Percentiles rank a stretch among this genome's conserved stretches.
phyloP scores from a whole-genome alignment of 345 rosid species.

The Lepidium aucheri region DNA sequence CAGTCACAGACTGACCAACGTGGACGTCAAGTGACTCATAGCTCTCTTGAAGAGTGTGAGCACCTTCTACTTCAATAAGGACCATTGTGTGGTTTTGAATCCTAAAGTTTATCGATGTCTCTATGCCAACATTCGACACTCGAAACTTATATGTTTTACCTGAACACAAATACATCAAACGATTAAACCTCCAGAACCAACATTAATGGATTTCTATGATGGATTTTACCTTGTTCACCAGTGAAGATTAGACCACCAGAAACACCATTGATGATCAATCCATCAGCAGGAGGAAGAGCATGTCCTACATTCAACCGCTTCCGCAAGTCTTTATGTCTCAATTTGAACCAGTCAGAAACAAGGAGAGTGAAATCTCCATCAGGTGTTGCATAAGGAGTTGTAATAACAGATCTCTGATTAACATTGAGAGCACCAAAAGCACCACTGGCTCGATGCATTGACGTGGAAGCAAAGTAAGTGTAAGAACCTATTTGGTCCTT shows the following conservation, averaged over 20 bases:
- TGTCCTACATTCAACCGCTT: conserved; percentile 42
- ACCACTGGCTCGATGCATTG: conserved; percentile 63
- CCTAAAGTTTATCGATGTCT: conserved; percentile 70
- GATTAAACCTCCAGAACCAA: not conserved
- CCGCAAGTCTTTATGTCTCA: conserved; percentile 44
- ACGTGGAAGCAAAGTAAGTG: conserved; percentile 61
- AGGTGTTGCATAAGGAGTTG: conserved; percentile 46
- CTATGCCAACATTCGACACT: conserved; percentile 65
- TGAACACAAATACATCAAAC: conserved; percentile 8
- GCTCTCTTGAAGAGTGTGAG: conserved; percentile 58
- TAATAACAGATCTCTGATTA: conserved; percentile 42
- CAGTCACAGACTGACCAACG: conserved; percentile 61
- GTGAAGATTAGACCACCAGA: conserved; percentile 30
- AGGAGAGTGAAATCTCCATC: conserved; percentile 62
- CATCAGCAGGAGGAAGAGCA: conserved; percentile 47
- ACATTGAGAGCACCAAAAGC: conserved; percentile 58
- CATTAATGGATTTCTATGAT: not conserved
- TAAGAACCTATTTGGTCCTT: conserved; percentile 80
- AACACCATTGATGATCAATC: conserved; percentile 66
- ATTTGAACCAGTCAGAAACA: conserved; percentile 57
- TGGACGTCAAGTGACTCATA: conserved; percentile 75
- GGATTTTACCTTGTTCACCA: conserved; percentile 46
- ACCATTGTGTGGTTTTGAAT: conserved; percentile 66
- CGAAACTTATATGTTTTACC: conserved; percentile 69
- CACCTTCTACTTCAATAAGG: conserved; percentile 85